A percentile compares a stretch with the other conserved stretches of the same genome.
Evolutionary conservation across 1,284 basidiomycete species (phyloP).

Genomic region (Termitomyces sp.): DNA sequence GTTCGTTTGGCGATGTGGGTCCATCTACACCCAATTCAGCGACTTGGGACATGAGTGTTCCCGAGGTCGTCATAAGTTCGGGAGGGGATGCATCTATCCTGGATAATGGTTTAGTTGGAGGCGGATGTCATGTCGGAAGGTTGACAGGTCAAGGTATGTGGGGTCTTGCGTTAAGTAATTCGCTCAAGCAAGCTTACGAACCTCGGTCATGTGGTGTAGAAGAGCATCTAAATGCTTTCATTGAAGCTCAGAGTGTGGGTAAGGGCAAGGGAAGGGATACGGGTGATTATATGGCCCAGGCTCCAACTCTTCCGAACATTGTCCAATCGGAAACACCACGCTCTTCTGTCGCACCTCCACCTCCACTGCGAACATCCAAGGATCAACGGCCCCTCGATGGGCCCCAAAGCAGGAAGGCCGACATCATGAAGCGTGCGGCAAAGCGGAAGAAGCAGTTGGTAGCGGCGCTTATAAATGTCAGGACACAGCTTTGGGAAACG

Average conservation of each 20-base stretch:
- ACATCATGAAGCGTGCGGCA: conserved; percentile 47
- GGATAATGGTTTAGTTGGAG: conserved; percentile 7
- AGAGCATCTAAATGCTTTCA: conserved; percentile 9
- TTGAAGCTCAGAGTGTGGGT: conserved; percentile 5
- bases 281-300: background rate
- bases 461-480: conserved; percentile 54
- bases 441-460: conserved; percentile 47
- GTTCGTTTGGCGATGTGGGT: conserved; percentile 25
- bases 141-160: conserved; percentile 35
- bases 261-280: conserved; percentile 25
- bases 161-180: conserved; percentile 27
- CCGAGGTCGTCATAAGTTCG: conserved; percentile 20
- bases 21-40: conserved; percentile 32
- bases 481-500: conserved; percentile 67
- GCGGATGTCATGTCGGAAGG: background rate
- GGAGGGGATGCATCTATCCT: background rate
- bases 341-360: background rate
- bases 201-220: conserved; percentile 14
- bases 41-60: conserved; percentile 28
- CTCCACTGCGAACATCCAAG: background rate
- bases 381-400: background rate
- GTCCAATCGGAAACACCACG: background rate
- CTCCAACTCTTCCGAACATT: background rate
- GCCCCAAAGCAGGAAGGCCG: conserved; percentile 30
- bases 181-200: conserved; percentile 22